Conservation (phyloP, 768 basidiomycete genomes). For the Naematelia aurantialba region DNA sequence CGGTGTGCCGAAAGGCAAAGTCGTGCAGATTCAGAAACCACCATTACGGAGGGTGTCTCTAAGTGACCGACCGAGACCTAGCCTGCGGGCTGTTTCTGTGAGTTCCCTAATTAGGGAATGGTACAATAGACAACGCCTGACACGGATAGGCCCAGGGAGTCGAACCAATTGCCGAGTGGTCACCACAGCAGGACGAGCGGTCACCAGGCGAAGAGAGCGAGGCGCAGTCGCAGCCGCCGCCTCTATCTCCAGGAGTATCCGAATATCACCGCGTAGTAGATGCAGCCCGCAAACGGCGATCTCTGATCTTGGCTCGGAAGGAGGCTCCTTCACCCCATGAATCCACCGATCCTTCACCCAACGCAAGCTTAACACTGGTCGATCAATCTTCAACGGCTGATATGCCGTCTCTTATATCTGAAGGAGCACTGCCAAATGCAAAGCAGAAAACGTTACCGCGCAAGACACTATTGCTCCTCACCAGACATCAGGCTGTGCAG, state of each 20-base stretch:
- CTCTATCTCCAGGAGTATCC: slow-evolving; percentile 27
- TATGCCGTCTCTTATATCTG: slow-evolving; percentile 24
- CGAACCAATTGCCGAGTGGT: slow-evolving; percentile 44
- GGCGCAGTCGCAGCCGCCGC: too few species aligned
- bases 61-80: slow-evolving; percentile 7
- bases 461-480: slow-evolving; percentile 55
- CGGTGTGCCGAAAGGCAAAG: slow-evolving; percentile 36
- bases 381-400: slow-evolving; percentile 17
- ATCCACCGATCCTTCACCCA: slow-evolving; percentile 28
- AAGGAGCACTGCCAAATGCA: slow-evolving; percentile 25
- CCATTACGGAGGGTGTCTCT: slow-evolving; percentile 30
- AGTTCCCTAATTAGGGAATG: background rate
- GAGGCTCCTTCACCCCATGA: slow-evolving; percentile 32
- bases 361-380: slow-evolving; percentile 20
- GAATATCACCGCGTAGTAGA: slow-evolving; percentile 39
- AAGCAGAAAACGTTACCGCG: slow-evolving; percentile 36
- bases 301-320: slow-evolving; percentile 28
- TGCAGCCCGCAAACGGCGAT: slow-evolving; percentile 29
- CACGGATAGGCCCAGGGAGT: slow-evolving; percentile 30
- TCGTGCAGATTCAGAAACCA: slow-evolving; percentile 14
- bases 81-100: background rate
- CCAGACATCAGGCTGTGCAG: slow-evolving; percentile 65
- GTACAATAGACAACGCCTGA: background rate
- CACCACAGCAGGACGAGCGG: slow-evolving; percentile 11
- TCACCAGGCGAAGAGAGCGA: slow-evolving; percentile 10